Conservation (phyloP, 2,329 filamentous ascomycete genomes). For the Ophiocordyceps australis region DNA sequence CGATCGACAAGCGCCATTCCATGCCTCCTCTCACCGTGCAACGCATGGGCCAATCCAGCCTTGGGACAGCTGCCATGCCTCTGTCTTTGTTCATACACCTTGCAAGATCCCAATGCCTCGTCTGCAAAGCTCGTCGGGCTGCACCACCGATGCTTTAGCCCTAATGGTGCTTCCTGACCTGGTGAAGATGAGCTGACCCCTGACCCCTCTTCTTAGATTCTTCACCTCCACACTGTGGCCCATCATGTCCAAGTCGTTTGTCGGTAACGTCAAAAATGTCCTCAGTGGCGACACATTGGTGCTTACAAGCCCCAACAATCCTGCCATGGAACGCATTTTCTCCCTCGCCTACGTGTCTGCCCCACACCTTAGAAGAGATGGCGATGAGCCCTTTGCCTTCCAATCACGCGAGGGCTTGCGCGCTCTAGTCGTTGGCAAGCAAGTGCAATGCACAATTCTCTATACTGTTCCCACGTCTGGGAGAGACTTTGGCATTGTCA, state of each 20-base stretch:
- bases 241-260: constrained; percentile 33
- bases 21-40: no score
- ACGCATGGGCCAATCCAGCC: no score
- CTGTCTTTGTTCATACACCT: no score
- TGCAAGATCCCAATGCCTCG: no score
- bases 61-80: no score
- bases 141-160: no score
- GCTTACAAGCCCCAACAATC: constrained; percentile 64
- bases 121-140: no score
- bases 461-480: constrained; percentile 77
- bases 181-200: constrained; percentile 5
- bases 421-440: constrained; percentile 68
- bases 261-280: constrained; percentile 79
- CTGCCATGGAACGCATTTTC: constrained; percentile 65
- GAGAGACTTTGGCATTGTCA: constrained; percentile 73
- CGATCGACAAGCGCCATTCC: no score
- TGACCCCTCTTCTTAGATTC: constrained; percentile 2
- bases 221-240: constrained; percentile 6
- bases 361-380: constrained; percentile 71
- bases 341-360: constrained; percentile 87
- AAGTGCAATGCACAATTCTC: constrained; percentile 65
- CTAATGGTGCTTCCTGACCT: no score
- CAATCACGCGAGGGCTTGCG: constrained; percentile 88
- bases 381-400: constrained; percentile 84
- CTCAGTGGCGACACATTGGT: constrained; percentile 86